These are phyloP conservation scores for Starmerella stellata DNA, from an alignment of 805 yeast species.

Conservation along the genomic window DNA sequence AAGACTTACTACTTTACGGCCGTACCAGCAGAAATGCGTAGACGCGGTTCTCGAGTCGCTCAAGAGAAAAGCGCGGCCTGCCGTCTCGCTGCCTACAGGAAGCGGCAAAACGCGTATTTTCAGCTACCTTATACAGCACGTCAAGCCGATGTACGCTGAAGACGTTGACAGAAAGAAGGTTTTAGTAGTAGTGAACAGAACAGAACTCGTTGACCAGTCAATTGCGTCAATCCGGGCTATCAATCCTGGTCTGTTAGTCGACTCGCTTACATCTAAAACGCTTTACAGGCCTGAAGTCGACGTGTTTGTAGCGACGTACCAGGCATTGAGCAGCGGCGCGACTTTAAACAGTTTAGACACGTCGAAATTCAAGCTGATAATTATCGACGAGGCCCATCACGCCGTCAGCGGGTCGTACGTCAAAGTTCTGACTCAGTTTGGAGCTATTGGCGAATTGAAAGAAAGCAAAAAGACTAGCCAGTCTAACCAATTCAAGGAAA, in stretches of 20 bases:
- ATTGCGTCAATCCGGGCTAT: constrained; percentile 29
- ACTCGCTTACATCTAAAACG: constrained; percentile 49
- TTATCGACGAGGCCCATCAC: constrained; percentile 88
- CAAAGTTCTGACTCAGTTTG: constrained; percentile 41
- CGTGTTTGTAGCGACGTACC: constrained; percentile 62
- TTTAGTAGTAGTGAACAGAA: constrained; percentile 60
- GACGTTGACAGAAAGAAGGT: constrained; percentile 23
- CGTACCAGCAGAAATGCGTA: constrained; percentile 59
- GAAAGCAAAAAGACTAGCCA: not conserved
- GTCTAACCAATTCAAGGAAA: too few relatives aligned
- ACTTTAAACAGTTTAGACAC: constrained; percentile 41
- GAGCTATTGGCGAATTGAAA: constrained; percentile 11
- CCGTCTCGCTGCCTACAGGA: constrained; percentile 80
- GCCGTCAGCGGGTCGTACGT: constrained; percentile 56
- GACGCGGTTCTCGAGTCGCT: constrained; percentile 35
- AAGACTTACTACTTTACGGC: constrained; percentile 1
- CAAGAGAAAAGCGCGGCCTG: constrained; percentile 38
- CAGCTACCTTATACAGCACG: constrained; percentile 17
- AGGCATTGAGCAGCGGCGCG: constrained; percentile 33
- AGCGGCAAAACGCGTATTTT: constrained; percentile 85
- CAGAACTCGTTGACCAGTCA: constrained; percentile 63
- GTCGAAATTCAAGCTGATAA: constrained; percentile 45
- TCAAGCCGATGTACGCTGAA: constrained; percentile 20
- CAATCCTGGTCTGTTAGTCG: constrained; percentile 37
- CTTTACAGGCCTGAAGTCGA: constrained; percentile 29